phyloP scores from a whole-genome alignment of 495 filamentous ascomycete genomes.

The Daldinia childiae region DNA sequence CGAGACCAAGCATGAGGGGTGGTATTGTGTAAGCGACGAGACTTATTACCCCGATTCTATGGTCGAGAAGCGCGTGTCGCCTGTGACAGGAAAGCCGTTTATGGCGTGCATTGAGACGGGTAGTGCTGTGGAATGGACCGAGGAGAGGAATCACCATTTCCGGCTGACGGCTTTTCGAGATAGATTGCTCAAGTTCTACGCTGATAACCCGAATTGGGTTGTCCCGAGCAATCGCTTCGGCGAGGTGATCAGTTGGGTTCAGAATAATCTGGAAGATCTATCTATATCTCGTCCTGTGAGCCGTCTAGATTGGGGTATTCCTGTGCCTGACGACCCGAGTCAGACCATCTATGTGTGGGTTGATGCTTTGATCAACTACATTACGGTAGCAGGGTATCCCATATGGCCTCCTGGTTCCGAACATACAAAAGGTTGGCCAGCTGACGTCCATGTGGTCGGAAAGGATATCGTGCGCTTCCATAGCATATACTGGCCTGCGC shows the following conservation, averaged over 20 bases:
- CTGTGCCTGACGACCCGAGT: slow-evolving; percentile 79
- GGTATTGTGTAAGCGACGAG: slow-evolving; percentile 97
- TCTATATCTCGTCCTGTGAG: slow-evolving; percentile 85
- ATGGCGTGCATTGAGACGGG: slow-evolving; percentile 89
- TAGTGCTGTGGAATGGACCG: slow-evolving; percentile 91
- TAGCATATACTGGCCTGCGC: slow-evolving; percentile 96
- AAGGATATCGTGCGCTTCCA: slow-evolving; percentile 98
- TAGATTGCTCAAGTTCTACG: slow-evolving; percentile 79
- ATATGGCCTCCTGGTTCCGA: slow-evolving; percentile 68
- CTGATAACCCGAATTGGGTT: slow-evolving; percentile 74
- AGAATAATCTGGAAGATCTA: slow-evolving; percentile 79
- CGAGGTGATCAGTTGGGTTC: slow-evolving; percentile 74
- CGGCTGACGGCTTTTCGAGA: slow-evolving; percentile 82
- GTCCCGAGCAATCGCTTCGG: slow-evolving; percentile 71
- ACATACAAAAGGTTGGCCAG: slow-evolving; percentile 78
- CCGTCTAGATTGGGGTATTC: slow-evolving; percentile 88
- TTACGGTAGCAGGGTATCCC: slow-evolving; percentile 88
- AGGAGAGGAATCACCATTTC: slow-evolving; percentile 96
- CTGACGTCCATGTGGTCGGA: slow-evolving; percentile 89
- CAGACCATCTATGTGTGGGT: slow-evolving; percentile 99
- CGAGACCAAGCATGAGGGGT: slow-evolving; percentile 84
- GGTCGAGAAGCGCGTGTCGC: slow-evolving; percentile 78
- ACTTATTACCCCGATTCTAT: slow-evolving; percentile 86
- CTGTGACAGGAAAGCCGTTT: slow-evolving; percentile 79
- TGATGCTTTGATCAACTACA: slow-evolving; percentile 93